phyloP scores from a whole-genome alignment of 83 land plant genomes.

The Thuja plicata region DNA sequence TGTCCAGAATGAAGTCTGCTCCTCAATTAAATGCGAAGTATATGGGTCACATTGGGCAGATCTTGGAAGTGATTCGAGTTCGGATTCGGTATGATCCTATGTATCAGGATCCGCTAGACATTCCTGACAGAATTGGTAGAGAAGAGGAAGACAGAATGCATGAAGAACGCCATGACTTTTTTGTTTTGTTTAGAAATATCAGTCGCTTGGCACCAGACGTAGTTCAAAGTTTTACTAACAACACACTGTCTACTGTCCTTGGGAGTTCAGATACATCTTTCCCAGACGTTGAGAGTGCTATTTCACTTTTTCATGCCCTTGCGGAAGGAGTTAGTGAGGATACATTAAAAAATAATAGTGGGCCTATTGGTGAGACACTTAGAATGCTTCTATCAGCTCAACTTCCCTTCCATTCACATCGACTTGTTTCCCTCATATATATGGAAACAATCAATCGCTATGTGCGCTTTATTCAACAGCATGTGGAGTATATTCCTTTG shows the following conservation, averaged over 20 bases:
- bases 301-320: constrained; percentile 72
- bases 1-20: constrained; percentile 64
- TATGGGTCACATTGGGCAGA: constrained; percentile 60
- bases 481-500: constrained; percentile 71
- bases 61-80: constrained; percentile 61
- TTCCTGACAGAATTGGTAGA: constrained; percentile 73
- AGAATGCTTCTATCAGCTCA: constrained; percentile 64
- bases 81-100: constrained; percentile 71
- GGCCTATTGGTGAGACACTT: constrained; percentile 62
- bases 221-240: constrained; percentile 70
- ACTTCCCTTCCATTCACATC: constrained; percentile 82
- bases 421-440: constrained; percentile 81
- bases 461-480: constrained; percentile 82
- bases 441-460: constrained; percentile 84
- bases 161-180: constrained; percentile 76
- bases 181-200: constrained; percentile 70
- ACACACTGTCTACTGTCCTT: constrained; percentile 47
- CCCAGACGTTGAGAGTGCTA: constrained; percentile 87
- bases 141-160: constrained; percentile 94
- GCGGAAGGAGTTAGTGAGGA: constrained; percentile 90
- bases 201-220: constrained; percentile 91
- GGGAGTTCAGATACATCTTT: constrained; percentile 50
- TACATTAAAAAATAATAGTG: constrained; percentile 59
- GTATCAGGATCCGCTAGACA: constrained; percentile 61
- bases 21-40: constrained; percentile 61